Conservation (phyloP, 2,329 filamentous ascomycete genomes). For the Leptodontidium sp. region DNA sequence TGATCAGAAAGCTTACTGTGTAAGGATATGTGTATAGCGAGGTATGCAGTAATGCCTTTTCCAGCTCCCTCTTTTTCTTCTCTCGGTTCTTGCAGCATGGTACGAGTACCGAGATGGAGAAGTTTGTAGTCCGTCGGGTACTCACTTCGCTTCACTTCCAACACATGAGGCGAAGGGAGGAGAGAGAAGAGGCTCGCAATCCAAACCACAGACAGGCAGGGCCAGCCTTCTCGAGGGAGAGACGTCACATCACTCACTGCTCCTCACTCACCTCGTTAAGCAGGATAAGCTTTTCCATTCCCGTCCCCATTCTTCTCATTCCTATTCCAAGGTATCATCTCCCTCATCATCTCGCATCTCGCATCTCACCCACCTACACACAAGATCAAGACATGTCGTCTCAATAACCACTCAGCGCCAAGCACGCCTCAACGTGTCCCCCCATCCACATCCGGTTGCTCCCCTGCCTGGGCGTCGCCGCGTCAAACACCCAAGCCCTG, state of each 20-base stretch:
- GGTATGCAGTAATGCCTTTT: no score
- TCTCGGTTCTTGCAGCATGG: no score
- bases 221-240: neutral
- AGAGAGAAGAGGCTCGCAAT: neutral
- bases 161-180: no score
- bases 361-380: neutral
- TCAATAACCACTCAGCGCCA: conserved; percentile 27
- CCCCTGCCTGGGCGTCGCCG: neutral
- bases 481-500: neutral
- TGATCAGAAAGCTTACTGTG: no score
- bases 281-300: neutral
- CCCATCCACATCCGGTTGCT: no score
- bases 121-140: no score
- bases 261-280: neutral
- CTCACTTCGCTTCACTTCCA: no score
- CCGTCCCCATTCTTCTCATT: neutral
- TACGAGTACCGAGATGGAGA: no score
- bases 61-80: no score
- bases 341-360: conserved; percentile 3
- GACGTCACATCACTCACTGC: neutral
- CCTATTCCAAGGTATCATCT: neutral
- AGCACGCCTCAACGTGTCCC: conserved; percentile 25
- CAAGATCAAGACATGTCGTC: conserved; percentile 8
- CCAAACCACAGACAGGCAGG: neutral
- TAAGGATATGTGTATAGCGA: no score